A percentile compares a stretch with the other conserved stretches of the same genome.
These are phyloP conservation scores for Strobilomyces dryophilus DNA, from an alignment of 768 basidiomycete species.

Conservation along the genomic window DNA sequence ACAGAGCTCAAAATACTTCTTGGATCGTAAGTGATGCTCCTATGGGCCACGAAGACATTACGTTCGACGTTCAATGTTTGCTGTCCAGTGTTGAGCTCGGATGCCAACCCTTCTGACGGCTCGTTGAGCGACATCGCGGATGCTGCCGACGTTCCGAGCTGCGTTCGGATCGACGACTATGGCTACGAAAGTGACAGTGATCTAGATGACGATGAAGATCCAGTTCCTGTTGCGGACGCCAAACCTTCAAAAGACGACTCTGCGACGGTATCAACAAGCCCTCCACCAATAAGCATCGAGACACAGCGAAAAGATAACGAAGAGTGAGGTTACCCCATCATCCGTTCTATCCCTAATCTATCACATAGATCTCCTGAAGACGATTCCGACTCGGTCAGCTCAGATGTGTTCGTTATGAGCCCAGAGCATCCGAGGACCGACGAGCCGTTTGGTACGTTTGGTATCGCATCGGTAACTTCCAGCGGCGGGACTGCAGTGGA, in stretches of 20 bases:
- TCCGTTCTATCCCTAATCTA: not conserved
- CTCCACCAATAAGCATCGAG: not conserved
- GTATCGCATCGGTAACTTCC: not conserved
- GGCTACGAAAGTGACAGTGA: constrained; percentile 32
- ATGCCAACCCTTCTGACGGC: not conserved
- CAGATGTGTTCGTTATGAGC: constrained; percentile 9
- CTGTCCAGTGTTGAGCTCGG: constrained; percentile 4
- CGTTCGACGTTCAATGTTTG: not conserved
- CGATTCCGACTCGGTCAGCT: constrained; percentile 13
- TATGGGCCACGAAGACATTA: not conserved
- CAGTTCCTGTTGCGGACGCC: not conserved
- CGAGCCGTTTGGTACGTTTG: not conserved
- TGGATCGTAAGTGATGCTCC: constrained; percentile 15
- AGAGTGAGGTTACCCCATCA: not conserved
- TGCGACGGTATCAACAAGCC: not conserved
- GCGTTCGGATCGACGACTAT: constrained; percentile 16
- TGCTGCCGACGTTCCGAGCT: constrained; percentile 3
- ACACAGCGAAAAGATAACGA: constrained; percentile 5
- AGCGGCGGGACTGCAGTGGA: not conserved
- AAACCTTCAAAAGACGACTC: not conserved
- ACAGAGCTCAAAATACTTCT: constrained; percentile 27
- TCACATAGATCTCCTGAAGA: not conserved
- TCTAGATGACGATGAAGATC: constrained; percentile 28
- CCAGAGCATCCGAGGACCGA: constrained; percentile 10
- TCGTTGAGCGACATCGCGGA: constrained; percentile 12